Evolutionary conservation across 805 yeast genomes (phyloP).

Genomic region (Metschnikowia kunwiensis): DNA sequence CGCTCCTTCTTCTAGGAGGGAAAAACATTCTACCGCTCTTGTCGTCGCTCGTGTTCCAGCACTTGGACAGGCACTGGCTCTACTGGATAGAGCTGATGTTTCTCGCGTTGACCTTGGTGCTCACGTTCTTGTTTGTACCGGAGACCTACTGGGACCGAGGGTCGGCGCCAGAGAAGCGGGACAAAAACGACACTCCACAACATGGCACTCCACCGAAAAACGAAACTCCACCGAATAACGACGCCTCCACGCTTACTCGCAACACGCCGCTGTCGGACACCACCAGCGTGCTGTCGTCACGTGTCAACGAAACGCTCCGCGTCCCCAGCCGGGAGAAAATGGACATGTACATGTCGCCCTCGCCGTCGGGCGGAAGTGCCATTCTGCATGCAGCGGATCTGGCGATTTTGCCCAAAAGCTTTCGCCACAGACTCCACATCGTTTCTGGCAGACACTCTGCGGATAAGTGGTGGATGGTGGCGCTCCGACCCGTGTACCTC

Average conservation of each 20-base stretch:
- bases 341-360: no score
- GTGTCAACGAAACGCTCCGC: no score
- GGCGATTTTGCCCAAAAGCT: slow-evolving; percentile 18
- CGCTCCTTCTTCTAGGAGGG: slow-evolving; percentile 57
- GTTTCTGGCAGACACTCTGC: slow-evolving; percentile 48
- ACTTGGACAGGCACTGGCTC: slow-evolving; percentile 55
- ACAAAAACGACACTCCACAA: no score
- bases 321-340: no score
- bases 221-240: no score
- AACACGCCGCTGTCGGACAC: no score
- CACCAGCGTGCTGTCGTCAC: no score
- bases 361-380: background rate
- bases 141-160: slow-evolving; percentile 65
- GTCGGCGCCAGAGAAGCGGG: no score
- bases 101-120: slow-evolving; percentile 43
- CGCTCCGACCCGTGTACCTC: slow-evolving; percentile 52
- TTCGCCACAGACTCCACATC: slow-evolving; percentile 34
- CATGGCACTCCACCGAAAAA: no score
- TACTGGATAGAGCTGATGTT: slow-evolving; percentile 57
- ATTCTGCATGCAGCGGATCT: slow-evolving; percentile 19
- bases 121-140: slow-evolving; percentile 54
- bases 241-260: no score
- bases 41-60: slow-evolving; percentile 50
- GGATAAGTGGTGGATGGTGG: slow-evolving; percentile 55
- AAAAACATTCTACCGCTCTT: slow-evolving; percentile 57